Conservation (phyloP, 257 asterid species). For the Forsythia viridissima region DNA sequence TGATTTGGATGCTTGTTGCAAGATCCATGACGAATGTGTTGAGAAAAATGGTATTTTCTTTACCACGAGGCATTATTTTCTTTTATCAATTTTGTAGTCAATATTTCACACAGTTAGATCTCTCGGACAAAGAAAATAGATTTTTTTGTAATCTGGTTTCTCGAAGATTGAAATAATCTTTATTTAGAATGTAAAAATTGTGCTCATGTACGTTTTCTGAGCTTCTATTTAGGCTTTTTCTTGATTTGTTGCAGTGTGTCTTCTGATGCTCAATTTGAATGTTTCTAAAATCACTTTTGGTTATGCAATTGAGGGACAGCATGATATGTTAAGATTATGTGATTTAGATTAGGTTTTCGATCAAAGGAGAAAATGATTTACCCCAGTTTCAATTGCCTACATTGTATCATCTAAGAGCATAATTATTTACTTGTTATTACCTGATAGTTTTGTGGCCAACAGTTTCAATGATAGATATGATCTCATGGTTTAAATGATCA, state of each 20-base stretch:
- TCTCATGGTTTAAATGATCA: not conserved
- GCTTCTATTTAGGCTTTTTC: too few relatives aligned
- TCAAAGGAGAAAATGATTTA: not conserved
- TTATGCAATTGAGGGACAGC: too few relatives aligned
- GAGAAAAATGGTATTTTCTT: conserved; percentile 59
- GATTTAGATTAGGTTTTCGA: not conserved
- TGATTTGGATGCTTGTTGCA: conserved; percentile 89
- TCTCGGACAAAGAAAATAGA: not conserved
- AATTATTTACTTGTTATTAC: not conserved
- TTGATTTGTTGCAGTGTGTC: too few relatives aligned
- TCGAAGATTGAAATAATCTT: not conserved
- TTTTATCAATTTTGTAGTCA: not conserved
- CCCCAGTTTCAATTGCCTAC: not conserved
- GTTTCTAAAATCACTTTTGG: too few relatives aligned
- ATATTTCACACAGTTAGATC: not conserved
- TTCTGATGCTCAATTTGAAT: too few relatives aligned
- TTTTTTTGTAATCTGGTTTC: not conserved
- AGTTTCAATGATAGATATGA: not conserved
- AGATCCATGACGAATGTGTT: conserved; percentile 83
- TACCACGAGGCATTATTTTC: not conserved
- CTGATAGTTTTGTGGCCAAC: not conserved
- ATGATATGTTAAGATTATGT: not conserved
- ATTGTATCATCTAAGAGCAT: not conserved
- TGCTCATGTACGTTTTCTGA: too few relatives aligned
- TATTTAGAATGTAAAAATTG: too few relatives aligned